Conservation (phyloP, 2,329 filamentous ascomycete genomes). For the Microthyrium microscopicum region DNA sequence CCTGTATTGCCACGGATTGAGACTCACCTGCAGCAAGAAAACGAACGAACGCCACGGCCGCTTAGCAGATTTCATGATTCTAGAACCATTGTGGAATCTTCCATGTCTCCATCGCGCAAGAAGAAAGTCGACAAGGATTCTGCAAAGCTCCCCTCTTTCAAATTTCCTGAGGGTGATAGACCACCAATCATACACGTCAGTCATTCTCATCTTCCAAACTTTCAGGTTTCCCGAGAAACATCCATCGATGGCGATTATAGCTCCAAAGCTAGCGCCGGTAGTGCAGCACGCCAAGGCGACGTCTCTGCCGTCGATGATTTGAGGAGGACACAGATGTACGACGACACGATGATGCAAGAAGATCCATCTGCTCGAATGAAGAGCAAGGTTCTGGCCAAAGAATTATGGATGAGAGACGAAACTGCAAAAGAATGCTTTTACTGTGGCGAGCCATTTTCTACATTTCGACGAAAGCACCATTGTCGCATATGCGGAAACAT, state of each 20-base stretch:
- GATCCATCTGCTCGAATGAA: conserved; percentile 43
- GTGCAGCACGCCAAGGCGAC: no score
- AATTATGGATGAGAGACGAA: conserved; percentile 99
- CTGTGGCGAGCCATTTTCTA: conserved; percentile 78
- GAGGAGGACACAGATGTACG: neutral
- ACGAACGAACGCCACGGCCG: no score
- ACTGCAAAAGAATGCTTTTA: conserved; percentile 95
- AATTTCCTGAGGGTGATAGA: no score
- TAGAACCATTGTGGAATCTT: no score
- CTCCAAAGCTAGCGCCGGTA: conserved; percentile 19
- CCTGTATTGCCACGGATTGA: no score
- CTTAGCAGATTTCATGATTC: no score
- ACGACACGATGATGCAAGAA: conserved; percentile 1
- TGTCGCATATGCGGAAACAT: conserved; percentile 94
- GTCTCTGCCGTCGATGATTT: conserved; percentile 10
- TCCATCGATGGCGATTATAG: conserved; percentile 27
- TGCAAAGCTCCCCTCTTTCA: no score
- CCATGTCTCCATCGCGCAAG: no score
- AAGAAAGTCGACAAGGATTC: no score
- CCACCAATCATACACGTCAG: conserved; percentile 26
- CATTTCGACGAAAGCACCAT: conserved; percentile 91
- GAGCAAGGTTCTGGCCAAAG: conserved; percentile 76
- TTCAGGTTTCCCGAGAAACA: conserved; percentile 27
- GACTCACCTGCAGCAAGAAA: no score
- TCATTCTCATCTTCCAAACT: conserved; percentile 31